Evolutionary conservation across 2,329 filamentous ascomycete genomes (phyloP).

Genomic region (Hymenotorrendiella dingleyae): DNA sequence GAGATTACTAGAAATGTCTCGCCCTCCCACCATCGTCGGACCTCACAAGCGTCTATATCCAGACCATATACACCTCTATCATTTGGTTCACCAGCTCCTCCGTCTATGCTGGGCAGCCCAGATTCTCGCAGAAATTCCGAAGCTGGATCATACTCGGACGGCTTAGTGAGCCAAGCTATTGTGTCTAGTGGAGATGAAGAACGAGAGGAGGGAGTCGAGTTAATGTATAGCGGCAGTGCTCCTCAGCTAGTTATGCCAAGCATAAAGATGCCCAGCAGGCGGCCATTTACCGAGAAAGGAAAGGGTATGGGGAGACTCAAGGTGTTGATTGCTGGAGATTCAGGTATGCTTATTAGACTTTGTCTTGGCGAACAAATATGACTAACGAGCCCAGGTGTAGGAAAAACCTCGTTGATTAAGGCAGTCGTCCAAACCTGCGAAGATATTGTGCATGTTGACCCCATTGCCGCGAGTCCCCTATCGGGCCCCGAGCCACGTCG

Average conservation of each 20-base stretch:
- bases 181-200: conserved; percentile 30
- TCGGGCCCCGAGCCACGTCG: conserved; percentile 24
- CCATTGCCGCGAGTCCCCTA: conserved; percentile 32
- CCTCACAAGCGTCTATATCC: conserved; percentile 33
- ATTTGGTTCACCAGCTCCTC: conserved; percentile 35
- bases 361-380: background rate
- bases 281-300: conserved; percentile 84
- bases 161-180: conserved; percentile 33
- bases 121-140: conserved; percentile 49
- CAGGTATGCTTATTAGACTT: conserved; percentile 45
- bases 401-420: conserved; percentile 85
- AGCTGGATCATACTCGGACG: conserved; percentile 42
- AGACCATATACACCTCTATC: conserved; percentile 41
- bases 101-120: conserved; percentile 41
- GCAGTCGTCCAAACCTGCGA: conserved; percentile 81
- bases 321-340: conserved; percentile 75
- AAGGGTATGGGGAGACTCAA: conserved; percentile 81
- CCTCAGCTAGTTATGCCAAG: conserved; percentile 98
- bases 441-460: conserved; percentile 90
- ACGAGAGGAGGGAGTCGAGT: conserved; percentile 40
- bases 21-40: conserved; percentile 26
- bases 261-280: conserved; percentile 79
- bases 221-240: conserved; percentile 45
- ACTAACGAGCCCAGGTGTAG: conserved; percentile 52
- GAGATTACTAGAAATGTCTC: conserved; percentile 31